Base-by-base conservation (phyloP, 495 filamentous ascomycete species). In the Daldinia vernicosa region DNA sequence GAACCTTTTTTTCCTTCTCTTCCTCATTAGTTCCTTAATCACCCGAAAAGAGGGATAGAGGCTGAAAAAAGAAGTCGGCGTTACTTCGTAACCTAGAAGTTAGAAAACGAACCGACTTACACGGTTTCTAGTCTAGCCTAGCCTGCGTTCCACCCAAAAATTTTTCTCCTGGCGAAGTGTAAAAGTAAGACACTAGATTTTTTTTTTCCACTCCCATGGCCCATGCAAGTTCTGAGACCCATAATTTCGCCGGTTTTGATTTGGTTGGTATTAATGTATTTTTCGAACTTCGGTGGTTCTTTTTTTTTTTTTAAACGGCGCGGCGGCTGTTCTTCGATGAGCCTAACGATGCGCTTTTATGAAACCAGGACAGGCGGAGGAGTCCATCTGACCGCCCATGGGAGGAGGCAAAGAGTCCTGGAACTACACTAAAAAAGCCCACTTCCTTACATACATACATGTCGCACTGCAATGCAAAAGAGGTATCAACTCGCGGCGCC, bases 171-270 rank as follows among this genome's bases (percentile, higher is more conserved):
- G 59, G 56, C 45, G 50, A 65, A 68, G 50, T 47, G 27, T 68
- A 65, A 33, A 60, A 67, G 35, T 69, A 56, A 72, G 70, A 72
- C 70, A 72, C 70, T 66, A 68, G 55, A 72, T 69, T 68, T 60
- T 53, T 60, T 55, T 28, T 47, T 19, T 8, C 17, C 2, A 47
- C 43, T 3, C 17, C 70, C 56, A 72, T 61, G 51, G 3, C 17
- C 70, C 56, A 72, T 61, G 51, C 61, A 62, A 53, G 26, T 61
- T 15, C 19, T 53, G 55, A 30, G 62, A 52, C 17, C 65, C 70
- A 69, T 65, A 56, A 8, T 60, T 72, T 67, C n/a, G 37, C 30
- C 43, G 17, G 28, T 60, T 69, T 45, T 73, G 54, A 73, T 73
- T 73, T 57, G 62, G 43, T 72, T n/a, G n/a, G n/a, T n/a, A n/a